These are phyloP conservation scores for Annona squamosa DNA, from an alignment of 164 flowering plant species.

Conservation along the genomic window DNA sequence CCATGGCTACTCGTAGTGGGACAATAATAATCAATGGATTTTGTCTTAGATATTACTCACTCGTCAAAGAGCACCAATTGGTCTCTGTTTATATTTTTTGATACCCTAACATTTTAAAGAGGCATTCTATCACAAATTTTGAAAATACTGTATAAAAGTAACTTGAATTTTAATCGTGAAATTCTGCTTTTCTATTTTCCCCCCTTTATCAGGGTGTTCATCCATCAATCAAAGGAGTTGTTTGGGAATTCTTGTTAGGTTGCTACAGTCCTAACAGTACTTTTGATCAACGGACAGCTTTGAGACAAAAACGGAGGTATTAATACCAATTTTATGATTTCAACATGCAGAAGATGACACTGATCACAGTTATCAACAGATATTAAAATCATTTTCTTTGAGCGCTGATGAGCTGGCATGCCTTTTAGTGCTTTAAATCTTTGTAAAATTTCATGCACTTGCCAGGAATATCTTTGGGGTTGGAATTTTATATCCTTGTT, in stretches of 20 bases:
- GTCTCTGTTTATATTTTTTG: neutral
- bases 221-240: constrained; percentile 75
- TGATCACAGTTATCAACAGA: neutral
- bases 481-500: neutral
- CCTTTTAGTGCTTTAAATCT: neutral
- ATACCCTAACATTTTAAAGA: neutral
- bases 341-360: neutral
- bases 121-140: neutral
- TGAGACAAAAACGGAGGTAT: constrained; percentile 69
- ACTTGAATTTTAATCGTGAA: neutral
- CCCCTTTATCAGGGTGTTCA: constrained; percentile 65
- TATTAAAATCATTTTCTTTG: neutral
- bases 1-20: no score
- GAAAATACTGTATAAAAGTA: neutral
- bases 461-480: neutral
- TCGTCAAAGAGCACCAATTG: neutral
- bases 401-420: neutral
- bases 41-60: neutral
- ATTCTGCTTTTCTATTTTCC: neutral
- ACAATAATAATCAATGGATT: neutral
- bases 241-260: constrained; percentile 91
- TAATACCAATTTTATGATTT: constrained; percentile 3
- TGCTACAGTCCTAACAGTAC: constrained; percentile 88
- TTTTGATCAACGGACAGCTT: constrained; percentile 51
- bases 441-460: neutral